phyloP scores from a whole-genome alignment of 805 yeast genomes.

The Priceomyces medius region DNA sequence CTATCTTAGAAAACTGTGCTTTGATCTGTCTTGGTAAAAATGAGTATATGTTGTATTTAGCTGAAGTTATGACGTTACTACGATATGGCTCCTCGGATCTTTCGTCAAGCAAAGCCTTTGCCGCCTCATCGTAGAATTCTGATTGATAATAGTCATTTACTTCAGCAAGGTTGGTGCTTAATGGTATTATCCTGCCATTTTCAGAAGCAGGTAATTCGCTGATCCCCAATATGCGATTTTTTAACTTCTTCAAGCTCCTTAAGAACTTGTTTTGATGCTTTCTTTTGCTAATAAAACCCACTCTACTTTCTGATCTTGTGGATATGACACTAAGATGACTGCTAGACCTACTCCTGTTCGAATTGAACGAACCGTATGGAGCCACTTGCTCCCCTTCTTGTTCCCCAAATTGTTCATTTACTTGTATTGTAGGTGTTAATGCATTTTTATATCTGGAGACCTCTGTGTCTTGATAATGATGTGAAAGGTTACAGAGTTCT shows the following conservation, averaged over 20 bases:
- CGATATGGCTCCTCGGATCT: constrained; percentile 61
- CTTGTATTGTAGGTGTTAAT: constrained; percentile 20
- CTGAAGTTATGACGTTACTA: constrained; percentile 74
- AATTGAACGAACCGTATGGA: constrained; percentile 12
- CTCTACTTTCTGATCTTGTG: constrained; percentile 13
- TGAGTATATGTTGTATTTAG: constrained; percentile 76
- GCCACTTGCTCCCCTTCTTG: constrained; percentile 2
- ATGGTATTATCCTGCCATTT: constrained; percentile 76
- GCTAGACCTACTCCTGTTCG: constrained; percentile 20
- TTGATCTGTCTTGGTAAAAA: constrained; percentile 85
- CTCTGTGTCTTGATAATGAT: not conserved
- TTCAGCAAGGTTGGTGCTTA: constrained; percentile 45
- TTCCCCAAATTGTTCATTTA: constrained; percentile 16
- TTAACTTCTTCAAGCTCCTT: constrained; percentile 17
- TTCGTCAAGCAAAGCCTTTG: constrained; percentile 59
- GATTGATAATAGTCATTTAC: constrained; percentile 30
- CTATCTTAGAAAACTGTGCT: constrained; percentile 91
- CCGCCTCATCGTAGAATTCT: constrained; percentile 21
- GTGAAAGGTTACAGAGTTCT: not conserved
- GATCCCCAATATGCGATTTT: constrained; percentile 45
- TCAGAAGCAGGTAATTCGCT: constrained; percentile 51
- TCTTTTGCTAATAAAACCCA: constrained; percentile 17
- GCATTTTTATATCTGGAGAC: constrained; percentile 1
- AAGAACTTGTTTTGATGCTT: constrained; percentile 13
- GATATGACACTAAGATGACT: constrained; percentile 20